Evolutionary conservation across 352 stramenopile species (phyloP).

Genomic region (Pythium plurisporium): DNA sequence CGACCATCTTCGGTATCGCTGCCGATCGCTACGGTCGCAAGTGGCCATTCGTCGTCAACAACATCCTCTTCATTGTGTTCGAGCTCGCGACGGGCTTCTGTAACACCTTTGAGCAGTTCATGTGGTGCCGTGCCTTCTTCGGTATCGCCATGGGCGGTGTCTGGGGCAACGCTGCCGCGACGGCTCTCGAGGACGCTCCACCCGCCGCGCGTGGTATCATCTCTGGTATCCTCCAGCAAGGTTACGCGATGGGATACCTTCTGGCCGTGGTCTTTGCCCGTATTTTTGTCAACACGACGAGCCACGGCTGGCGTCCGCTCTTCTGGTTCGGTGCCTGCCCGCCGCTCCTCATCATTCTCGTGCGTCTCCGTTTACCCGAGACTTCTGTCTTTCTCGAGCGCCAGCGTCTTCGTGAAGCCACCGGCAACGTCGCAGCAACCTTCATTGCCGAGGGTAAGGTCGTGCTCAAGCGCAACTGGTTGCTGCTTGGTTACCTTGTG

Average conservation of each 20-base stretch:
- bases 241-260: slow-evolving; percentile 42
- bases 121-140: slow-evolving; percentile 12
- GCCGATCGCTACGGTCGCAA: slow-evolving; percentile 33
- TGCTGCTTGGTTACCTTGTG: slow-evolving; percentile 37
- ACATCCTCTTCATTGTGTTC: slow-evolving; percentile 5
- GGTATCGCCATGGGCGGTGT: slow-evolving; percentile 29
- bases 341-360: slow-evolving; percentile 41
- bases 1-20: slow-evolving; percentile 38
- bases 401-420: slow-evolving; percentile 11
- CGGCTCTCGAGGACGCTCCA: slow-evolving; percentile 35
- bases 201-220: slow-evolving; percentile 33
- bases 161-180: slow-evolving; percentile 38
- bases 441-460: slow-evolving; percentile 42
- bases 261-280: slow-evolving; percentile 32
- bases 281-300: slow-evolving; percentile 34
- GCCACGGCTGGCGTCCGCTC: slow-evolving; percentile 24
- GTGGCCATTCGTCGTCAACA: slow-evolving; percentile 5
- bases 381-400: slow-evolving; percentile 4
- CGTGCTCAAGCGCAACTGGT: slow-evolving; percentile 39
- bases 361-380: slow-evolving; percentile 32
- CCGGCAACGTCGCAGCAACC: slow-evolving; percentile 26
- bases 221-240: slow-evolving; percentile 45
- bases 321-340: slow-evolving; percentile 46
- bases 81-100: neutral
- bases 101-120: slow-evolving; percentile 10